Conservation (phyloP, 345 rosid species). For the Populus euphratica region DNA sequence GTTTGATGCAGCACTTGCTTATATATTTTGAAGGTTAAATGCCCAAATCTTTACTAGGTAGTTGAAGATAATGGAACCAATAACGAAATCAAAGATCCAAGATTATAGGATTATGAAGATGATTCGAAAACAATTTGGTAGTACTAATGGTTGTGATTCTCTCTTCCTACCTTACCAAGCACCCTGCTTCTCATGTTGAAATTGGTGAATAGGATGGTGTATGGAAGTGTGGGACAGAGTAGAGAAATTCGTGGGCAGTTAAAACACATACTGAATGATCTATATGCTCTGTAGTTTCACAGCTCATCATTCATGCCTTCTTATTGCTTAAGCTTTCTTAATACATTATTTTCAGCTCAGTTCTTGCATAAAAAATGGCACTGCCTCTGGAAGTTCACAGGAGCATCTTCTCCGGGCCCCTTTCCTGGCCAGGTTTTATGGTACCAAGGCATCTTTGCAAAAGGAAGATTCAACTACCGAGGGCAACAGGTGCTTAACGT, state of each 20-base stretch:
- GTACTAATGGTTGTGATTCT: neutral
- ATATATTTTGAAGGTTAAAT: neutral
- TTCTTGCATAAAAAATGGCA: constrained; percentile 36
- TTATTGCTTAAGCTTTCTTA: neutral
- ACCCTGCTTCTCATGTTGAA: neutral
- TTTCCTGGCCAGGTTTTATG: constrained; percentile 44
- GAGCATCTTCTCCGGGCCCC: constrained; percentile 24
- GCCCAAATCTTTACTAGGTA: neutral
- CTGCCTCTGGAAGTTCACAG: constrained; percentile 31
- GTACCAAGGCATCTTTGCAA: constrained; percentile 49
- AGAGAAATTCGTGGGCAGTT: neutral
- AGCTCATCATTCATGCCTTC: neutral
- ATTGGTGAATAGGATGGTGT: neutral
- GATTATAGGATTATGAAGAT: neutral
- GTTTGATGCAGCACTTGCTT: neutral
- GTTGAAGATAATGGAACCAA: neutral
- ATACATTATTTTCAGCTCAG: constrained; percentile 35
- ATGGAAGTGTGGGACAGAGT: neutral
- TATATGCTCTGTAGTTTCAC: neutral
- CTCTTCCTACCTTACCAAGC: neutral
- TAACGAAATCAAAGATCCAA: neutral
- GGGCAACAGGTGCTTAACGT: constrained; percentile 35
- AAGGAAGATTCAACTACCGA: constrained; percentile 37
- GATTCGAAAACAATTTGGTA: neutral
- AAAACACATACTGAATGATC: neutral